Evolutionary conservation across 805 yeast genomes (phyloP).

Genomic region (Brettanomyces sp.): DNA sequence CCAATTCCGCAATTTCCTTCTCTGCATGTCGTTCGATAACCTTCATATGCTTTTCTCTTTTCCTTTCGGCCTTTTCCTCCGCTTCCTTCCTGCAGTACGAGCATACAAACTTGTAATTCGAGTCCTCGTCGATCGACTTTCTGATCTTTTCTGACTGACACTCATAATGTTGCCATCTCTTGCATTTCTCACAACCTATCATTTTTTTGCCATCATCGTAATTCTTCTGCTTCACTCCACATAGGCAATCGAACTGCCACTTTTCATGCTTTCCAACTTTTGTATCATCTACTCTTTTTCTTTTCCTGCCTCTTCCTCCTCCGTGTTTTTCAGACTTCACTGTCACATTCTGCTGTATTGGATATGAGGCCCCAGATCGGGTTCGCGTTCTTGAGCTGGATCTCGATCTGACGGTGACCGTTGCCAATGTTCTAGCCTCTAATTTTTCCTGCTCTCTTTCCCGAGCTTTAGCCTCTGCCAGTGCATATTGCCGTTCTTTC

Average conservation of each 20-base stretch:
- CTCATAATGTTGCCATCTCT: constrained; percentile 30
- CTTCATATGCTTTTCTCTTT: neutral
- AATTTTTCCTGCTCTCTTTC: constrained; percentile 31
- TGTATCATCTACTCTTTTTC: neutral
- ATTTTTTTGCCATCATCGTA: constrained; percentile 29
- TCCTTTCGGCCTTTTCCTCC: neutral
- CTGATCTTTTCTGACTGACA: constrained; percentile 22
- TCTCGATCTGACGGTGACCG: constrained; percentile 6
- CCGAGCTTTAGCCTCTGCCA: constrained; percentile 12
- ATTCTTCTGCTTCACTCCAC: constrained; percentile 28
- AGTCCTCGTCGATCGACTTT: constrained; percentile 19
- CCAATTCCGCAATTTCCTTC: neutral
- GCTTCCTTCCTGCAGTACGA: constrained; percentile 6
- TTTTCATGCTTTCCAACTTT: constrained; percentile 4
- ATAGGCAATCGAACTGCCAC: constrained; percentile 32
- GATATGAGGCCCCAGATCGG: neutral
- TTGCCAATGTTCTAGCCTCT: constrained; percentile 22
- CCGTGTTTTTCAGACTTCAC: constrained; percentile 21
- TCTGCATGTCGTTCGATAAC: neutral
- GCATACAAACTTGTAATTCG: constrained; percentile 10
- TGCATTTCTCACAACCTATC: constrained; percentile 27
- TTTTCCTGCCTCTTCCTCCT: constrained; percentile 23
- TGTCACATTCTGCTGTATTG: neutral
- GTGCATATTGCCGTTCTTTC: constrained; percentile 22
- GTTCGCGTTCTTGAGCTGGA: constrained; percentile 14